A percentile compares a stretch with the other conserved stretches of the same genome.
These are phyloP conservation scores for Ceratocystis eucalypticola DNA, from an alignment of 2,329 filamentous ascomycete genomes.

Conservation along the genomic window DNA sequence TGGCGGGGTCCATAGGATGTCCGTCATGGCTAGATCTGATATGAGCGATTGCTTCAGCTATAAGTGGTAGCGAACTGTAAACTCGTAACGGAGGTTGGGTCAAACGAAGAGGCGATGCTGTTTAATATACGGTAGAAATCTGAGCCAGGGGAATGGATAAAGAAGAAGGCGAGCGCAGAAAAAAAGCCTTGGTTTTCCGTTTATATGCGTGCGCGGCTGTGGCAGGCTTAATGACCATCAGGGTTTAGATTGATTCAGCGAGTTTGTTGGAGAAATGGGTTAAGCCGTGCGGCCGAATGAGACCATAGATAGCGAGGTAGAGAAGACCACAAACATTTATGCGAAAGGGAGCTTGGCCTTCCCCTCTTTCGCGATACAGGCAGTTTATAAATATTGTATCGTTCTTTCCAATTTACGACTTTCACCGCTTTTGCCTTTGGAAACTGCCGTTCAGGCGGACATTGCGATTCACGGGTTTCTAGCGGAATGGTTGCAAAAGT, in stretches of 20 bases:
- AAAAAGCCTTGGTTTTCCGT: neutral
- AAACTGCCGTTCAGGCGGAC: neutral
- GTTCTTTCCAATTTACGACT: neutral
- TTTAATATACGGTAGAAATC: neutral
- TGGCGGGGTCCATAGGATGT: constrained; percentile 13
- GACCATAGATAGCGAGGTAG: neutral
- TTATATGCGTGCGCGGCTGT: neutral
- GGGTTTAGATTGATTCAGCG: neutral
- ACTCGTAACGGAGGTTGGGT: neutral
- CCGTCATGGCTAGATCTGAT: neutral
- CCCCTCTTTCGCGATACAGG: neutral
- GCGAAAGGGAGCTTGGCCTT: neutral
- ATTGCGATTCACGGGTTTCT: neutral
- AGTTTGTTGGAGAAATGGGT: constrained; percentile 1
- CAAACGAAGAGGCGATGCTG: neutral
- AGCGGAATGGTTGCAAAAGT: neutral
- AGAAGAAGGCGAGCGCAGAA: neutral
- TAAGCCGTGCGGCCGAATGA: neutral
- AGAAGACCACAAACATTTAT: neutral
- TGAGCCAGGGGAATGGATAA: too few species aligned
- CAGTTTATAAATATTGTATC: neutral
- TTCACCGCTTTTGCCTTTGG: neutral
- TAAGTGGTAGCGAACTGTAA: neutral
- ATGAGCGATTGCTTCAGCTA: neutral
- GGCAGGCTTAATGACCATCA: neutral